Conservation (phyloP, 192 early-diverging fungal species). For the Podila minutissima region DNA sequence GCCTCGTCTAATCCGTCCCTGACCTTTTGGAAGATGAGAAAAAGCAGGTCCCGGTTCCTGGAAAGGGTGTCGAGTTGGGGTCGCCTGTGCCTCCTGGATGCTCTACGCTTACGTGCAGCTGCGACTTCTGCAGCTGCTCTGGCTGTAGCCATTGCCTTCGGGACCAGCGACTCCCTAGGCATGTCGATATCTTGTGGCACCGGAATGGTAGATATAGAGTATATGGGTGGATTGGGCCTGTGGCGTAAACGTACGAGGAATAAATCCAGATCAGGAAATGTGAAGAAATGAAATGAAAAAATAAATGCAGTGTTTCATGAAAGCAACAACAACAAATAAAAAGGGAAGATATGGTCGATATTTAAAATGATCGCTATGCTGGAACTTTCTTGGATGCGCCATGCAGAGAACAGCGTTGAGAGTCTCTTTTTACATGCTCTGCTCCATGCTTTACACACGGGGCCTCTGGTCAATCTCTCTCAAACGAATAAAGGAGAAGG, state of each 20-base stretch:
- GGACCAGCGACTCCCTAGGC: background rate
- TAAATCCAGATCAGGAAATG: too few relatives aligned
- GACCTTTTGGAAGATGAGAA: background rate
- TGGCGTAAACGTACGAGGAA: too few relatives aligned
- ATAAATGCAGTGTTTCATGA: too few relatives aligned
- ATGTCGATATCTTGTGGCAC: background rate
- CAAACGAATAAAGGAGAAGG: constrained; percentile 4
- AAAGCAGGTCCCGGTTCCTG: background rate
- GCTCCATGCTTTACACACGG: background rate
- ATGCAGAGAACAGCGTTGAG: too few relatives aligned
- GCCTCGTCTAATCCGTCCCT: background rate
- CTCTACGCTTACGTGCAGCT: background rate
- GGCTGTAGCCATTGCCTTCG: background rate
- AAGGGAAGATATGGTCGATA: too few relatives aligned
- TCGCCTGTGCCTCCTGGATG: background rate
- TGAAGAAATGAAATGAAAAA: too few relatives aligned
- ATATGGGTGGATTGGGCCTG: too few relatives aligned
- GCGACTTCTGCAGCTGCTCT: background rate
- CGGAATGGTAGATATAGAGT: background rate
- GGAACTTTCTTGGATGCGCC: too few relatives aligned
- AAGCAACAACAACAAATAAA: too few relatives aligned
- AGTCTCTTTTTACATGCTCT: background rate
- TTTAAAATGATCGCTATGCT: too few relatives aligned
- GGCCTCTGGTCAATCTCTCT: background rate
- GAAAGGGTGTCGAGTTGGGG: background rate